A percentile compares a stretch with the other conserved stretches of the same genome.
Evolutionary conservation across 495 filamentous ascomycete genomes (phyloP).

Genomic region (Talaromyces thailandensis): DNA sequence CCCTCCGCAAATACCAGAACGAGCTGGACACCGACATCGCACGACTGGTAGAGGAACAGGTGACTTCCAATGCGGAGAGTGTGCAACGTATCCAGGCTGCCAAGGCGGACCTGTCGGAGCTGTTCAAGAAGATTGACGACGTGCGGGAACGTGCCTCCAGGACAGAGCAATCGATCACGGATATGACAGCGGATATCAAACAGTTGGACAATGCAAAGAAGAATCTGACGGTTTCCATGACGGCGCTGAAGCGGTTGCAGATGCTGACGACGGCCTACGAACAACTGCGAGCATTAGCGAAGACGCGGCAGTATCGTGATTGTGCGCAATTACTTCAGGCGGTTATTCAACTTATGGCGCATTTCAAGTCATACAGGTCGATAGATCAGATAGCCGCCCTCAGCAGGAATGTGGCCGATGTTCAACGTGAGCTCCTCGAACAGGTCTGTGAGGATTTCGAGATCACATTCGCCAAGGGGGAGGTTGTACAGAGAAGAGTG

Average conservation of each 20-base stretch:
- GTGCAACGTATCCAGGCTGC: slow-evolving; percentile 84
- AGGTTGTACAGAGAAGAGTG: slow-evolving; percentile 59
- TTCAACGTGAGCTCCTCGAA: slow-evolving; percentile 89
- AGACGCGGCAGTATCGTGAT: slow-evolving; percentile 87
- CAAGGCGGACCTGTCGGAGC: slow-evolving; percentile 75
- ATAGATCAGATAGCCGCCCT: slow-evolving; percentile 97
- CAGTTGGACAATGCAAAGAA: slow-evolving; percentile 91
- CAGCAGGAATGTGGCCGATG: slow-evolving; percentile 84
- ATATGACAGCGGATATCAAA: slow-evolving; percentile 99
- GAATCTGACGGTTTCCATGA: slow-evolving; percentile 96
- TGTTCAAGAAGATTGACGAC: slow-evolving; percentile 93
- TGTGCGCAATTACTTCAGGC: slow-evolving; percentile 92
- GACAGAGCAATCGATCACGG: slow-evolving; percentile 92
- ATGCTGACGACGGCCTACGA: slow-evolving; percentile 99
- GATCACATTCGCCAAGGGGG: slow-evolving; percentile 83
- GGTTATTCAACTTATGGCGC: slow-evolving; percentile 94
- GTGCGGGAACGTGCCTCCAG: slow-evolving; percentile 83
- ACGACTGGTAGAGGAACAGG: slow-evolving; percentile 67
- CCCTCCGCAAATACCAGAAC: slow-evolving; percentile 70
- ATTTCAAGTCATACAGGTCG: slow-evolving; percentile 96
- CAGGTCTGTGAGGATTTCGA: slow-evolving; percentile 99
- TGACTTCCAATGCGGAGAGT: slow-evolving; percentile 77
- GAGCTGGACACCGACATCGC: slow-evolving; percentile 76
- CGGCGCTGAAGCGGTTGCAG: slow-evolving; percentile 90
- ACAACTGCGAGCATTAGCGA: slow-evolving; percentile 76